Base-by-base conservation (phyloP, 2,329 filamentous ascomycete genomes). In the Fusarium devonianum region DNA sequence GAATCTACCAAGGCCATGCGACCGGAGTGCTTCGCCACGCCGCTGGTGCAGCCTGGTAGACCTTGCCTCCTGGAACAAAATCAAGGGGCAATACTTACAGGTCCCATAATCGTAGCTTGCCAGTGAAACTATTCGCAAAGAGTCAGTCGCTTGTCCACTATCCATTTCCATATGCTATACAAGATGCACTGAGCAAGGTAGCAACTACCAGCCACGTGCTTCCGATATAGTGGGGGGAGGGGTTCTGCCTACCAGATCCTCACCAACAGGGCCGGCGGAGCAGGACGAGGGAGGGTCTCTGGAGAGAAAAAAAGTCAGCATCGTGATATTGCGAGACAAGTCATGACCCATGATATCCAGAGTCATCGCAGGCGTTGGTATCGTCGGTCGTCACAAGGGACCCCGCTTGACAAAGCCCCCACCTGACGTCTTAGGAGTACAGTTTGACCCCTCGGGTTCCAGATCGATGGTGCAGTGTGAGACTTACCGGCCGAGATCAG, bases 31-130 rank as follows among this genome's bases (percentile, higher is more conserved):
- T 56, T 60, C 41, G 53, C 56, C 46, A 51, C 50, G 17, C 39
- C 41, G 34, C 42, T 37, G 37, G 45, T 32, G 53, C 46, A 49
- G 32, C 22, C 26, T 40, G 39, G 43, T 29, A 32, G 18, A 26
- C 44, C 44, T 13, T 34, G 23, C 44, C 53, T 53, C 35, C 12
- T 25, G 29, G 40, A n/a, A 10, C 6, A 10, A 4, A 30, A 12
- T 25, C 40, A 43, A 30, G 49, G 56, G 34, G 36, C 11, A 59
- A 63, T 64, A 69, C 90, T 86, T 86, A 96, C 91, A 74, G 94
- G 94, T 77, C 94, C 94, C 94, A 99, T 99, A 75, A 99, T 99
- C 42, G 94, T 99, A 70, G 94, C 94, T 87, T 99, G 94, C 94
- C 94, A 99, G 86, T 97, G 94, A 74, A 99, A 99, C 93, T 99